Evolutionary conservation across 2,329 filamentous ascomycete species (phyloP), one percentile per base, ranked within the genome.

Genomic region (Penicillium paneum): DNA sequence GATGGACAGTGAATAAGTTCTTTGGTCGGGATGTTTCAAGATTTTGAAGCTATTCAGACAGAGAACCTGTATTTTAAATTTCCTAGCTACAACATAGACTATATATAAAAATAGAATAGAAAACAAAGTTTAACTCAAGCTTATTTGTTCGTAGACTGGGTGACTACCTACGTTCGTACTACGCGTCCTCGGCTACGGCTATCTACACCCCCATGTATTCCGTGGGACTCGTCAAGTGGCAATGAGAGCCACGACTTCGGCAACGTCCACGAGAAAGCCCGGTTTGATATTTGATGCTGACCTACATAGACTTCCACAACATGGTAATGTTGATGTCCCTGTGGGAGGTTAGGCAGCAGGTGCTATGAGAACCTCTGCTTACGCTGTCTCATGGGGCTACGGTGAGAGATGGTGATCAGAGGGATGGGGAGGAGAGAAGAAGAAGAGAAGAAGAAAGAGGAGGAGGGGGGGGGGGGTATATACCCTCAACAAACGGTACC

Each of bases 11-110:
- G 19, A 78, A 77, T 52, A 69, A 65, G 49, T 5, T 76, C 1
- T 78, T 77, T 64, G 76, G 76, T n/a, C 67, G 71, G 32, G 75
- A 78, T 57, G 66, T 77, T 31, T 76, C 74, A 21, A 67, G 75
- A 29, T 78, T 76, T 56, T 77, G 59, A 58, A 29, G 10, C 5
- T n/a, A n/a, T 21, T 0, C 11, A 24, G 8, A 11, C 10, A 15
- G 3, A 5, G 5, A 32, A 24, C 21, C 7, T 5, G 32, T n/a
- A 36, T 36, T 26, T 31, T 10, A 32, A 8, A 15, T 21, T 44
- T 3, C 15, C 6, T n/a, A 42, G 39, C n/a, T n/a, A n/a, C n/a
- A n/a, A n/a, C n/a, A 8, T 7, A 41, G 28, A 11, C 19, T 5
- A 12, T 4, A 48, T 21, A 10, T 31, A 29, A 8, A 48, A 19